phyloP scores from a whole-genome alignment of 352 stramenopile genomes.

The Phytopythium delawarense region DNA sequence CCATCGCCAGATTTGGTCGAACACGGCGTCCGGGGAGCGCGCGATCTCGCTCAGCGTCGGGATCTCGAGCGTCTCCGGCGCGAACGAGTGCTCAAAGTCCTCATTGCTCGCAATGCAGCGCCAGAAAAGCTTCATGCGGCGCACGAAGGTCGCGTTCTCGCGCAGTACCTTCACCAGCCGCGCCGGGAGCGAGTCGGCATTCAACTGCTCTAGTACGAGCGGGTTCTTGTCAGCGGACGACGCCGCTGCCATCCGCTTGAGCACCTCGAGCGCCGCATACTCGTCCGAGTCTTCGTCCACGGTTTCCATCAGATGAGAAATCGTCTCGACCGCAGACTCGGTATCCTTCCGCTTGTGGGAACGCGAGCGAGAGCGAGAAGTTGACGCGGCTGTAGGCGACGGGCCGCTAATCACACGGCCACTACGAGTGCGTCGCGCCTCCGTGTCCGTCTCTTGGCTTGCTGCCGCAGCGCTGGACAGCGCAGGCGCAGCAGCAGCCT shows the following conservation, averaged over 20 bases:
- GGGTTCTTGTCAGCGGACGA: conserved; percentile 40
- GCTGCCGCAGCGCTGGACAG: background rate
- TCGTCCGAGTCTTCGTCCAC: conserved; percentile 29
- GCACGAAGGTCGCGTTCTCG: conserved; percentile 62
- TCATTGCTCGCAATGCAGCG: conserved; percentile 50
- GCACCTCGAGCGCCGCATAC: conserved; percentile 42
- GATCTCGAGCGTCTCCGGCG: conserved; percentile 23
- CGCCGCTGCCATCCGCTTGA: conserved; percentile 52
- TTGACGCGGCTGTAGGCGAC: background rate
- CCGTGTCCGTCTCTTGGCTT: background rate
- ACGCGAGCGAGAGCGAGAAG: background rate
- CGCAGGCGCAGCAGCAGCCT: conserved; percentile 5
- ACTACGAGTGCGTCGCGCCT: conserved; percentile 29
- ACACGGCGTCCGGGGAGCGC: conserved; percentile 41
- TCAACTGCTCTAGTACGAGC: conserved; percentile 39
- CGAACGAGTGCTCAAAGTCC: conserved; percentile 4
- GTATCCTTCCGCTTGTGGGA: background rate
- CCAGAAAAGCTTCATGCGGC: conserved; percentile 85
- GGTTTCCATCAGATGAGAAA: conserved; percentile 30
- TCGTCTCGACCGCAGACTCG: background rate
- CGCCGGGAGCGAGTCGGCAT: conserved; percentile 26
- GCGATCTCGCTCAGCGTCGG: conserved; percentile 57
- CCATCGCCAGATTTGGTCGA: conserved; percentile 82
- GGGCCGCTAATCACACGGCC: conserved; percentile 21
- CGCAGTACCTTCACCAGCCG: conserved; percentile 41